Conservation (phyloP, 768 basidiomycete species). For the Epithele typhae region DNA sequence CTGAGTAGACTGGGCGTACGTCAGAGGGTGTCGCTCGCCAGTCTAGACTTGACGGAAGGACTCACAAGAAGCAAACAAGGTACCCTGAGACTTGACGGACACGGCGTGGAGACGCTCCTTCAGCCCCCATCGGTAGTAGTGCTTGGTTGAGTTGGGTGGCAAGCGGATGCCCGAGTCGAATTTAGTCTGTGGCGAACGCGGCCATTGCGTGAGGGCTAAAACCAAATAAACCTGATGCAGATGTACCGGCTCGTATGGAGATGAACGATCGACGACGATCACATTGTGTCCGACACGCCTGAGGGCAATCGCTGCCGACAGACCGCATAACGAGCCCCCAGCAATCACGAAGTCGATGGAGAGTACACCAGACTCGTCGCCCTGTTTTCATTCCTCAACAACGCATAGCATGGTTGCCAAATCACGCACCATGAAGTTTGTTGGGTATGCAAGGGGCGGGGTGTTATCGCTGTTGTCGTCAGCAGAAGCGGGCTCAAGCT, state of each 20-base stretch:
- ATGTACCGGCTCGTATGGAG: conserved; percentile 26
- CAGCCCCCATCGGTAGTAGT: conserved; percentile 55
- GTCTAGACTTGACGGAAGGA: neutral
- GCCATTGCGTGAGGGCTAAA: neutral
- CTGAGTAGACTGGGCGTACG: conserved; percentile 34
- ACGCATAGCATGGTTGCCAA: too few relatives aligned
- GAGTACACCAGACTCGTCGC: conserved; percentile 17
- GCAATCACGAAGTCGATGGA: conserved; percentile 29
- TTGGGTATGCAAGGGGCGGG: too few relatives aligned
- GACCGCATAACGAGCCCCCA: conserved; percentile 32
- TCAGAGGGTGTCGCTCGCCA: too few relatives aligned
- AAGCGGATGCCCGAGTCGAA: conserved; percentile 36
- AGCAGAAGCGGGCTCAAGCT: too few relatives aligned
- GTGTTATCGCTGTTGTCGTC: too few relatives aligned
- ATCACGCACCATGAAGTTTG: too few relatives aligned
- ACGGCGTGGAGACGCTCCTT: conserved; percentile 36
- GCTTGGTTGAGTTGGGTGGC: conserved; percentile 55
- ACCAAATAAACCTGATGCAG: neutral
- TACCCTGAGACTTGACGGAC: conserved; percentile 17
- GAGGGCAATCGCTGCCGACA: conserved; percentile 32
- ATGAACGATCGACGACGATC: conserved; percentile 27
- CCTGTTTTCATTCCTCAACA: too few relatives aligned
- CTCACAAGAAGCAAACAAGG: conserved; percentile 21
- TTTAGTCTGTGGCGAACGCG: conserved; percentile 10
- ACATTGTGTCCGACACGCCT: conserved; percentile 33